Evolutionary conservation across 495 filamentous ascomycete genomes (phyloP).

Genomic region (Rhypophila decipiens): DNA sequence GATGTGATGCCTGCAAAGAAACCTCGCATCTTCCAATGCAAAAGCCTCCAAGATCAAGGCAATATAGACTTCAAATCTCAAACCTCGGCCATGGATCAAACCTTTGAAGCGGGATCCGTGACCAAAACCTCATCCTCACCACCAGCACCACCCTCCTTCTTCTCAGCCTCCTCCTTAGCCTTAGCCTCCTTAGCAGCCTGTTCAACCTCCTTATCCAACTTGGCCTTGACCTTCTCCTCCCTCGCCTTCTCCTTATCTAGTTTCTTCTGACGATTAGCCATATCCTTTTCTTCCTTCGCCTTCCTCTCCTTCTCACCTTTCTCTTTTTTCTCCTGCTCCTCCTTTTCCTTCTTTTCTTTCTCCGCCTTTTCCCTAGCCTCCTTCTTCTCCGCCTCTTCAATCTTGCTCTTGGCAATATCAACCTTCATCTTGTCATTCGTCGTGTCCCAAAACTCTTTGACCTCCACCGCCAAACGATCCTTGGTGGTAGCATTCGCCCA

Average conservation of each 20-base stretch:
- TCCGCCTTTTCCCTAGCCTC: slow-evolving; percentile 19
- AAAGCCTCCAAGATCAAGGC: too few species aligned
- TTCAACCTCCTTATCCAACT: neutral
- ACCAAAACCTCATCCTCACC: too few species aligned
- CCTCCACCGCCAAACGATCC: slow-evolving; percentile 4
- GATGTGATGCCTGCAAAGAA: too few species aligned
- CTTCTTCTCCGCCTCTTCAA: slow-evolving; percentile 5
- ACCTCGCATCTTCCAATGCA: too few species aligned
- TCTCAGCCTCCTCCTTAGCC: slow-evolving; percentile 9
- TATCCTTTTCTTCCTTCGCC: neutral
- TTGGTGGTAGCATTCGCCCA: slow-evolving; percentile 17
- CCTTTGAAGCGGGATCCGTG: too few species aligned
- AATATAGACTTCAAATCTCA: too few species aligned
- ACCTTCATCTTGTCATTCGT: neutral
- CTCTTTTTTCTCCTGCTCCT: neutral
- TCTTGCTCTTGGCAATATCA: neutral
- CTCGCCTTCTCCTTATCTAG: neutral
- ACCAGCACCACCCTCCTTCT: neutral
- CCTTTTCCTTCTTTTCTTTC: slow-evolving; percentile 4
- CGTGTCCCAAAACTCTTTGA: slow-evolving; percentile 10
- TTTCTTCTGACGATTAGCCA: neutral
- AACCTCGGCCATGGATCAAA: too few species aligned
- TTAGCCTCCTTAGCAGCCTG: neutral
- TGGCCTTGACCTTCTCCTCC: neutral
- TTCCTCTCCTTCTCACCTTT: neutral